Base-by-base conservation (phyloP, 495 filamentous ascomycete genomes). In the Hypoxylon lienhwacheense region DNA sequence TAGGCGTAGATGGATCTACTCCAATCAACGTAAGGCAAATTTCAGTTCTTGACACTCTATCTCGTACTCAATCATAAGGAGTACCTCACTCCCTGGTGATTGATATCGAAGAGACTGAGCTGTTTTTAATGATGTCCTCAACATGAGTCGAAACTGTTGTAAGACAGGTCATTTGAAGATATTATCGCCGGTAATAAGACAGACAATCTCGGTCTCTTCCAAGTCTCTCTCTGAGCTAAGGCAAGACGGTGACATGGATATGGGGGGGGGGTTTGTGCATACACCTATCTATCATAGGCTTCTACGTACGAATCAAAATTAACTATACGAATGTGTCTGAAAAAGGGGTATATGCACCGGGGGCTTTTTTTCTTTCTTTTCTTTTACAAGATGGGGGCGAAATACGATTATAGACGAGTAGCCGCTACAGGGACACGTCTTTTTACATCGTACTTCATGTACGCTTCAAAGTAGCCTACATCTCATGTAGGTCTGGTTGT, bases 261-360 rank as follows among this genome's bases (percentile, higher is more conserved):
- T 34, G 32, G 41, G 24, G 33, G 47, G 32, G 41, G 24, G 33
- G 47, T 42, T 49, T 44, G 43, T 44, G 42, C n/a, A n/a, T n/a
- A n/a, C n/a, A n/a, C n/a, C n/a, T n/a, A n/a, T n/a, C n/a, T n/a
- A n/a, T n/a, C n/a, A n/a, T n/a, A n/a, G n/a, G n/a, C n/a, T n/a
- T n/a, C n/a, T n/a, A n/a, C n/a, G n/a, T 32, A 41, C 34, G 19
- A 28, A 51, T 47, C 26, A 31, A 55, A 47, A 55, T 48, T 53
- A 25, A 36, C 36, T 53, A 29, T 59, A 61, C 47, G 35, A 47
- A 54, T 50, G 52, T 55, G 35, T 47, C 58, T 20, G n/a, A n/a
- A 45, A 55, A 60, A 60, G 57, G 57, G 57, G 50, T 47, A 46
- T 50, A 34, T 42, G 39, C 57, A 35, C 58, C 51, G 51, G n/a